Percentiles rank a stretch among this genome's conserved stretches.
Conservation (phyloP, 176 grass and related monocot species). For the Lolium perenne region DNA sequence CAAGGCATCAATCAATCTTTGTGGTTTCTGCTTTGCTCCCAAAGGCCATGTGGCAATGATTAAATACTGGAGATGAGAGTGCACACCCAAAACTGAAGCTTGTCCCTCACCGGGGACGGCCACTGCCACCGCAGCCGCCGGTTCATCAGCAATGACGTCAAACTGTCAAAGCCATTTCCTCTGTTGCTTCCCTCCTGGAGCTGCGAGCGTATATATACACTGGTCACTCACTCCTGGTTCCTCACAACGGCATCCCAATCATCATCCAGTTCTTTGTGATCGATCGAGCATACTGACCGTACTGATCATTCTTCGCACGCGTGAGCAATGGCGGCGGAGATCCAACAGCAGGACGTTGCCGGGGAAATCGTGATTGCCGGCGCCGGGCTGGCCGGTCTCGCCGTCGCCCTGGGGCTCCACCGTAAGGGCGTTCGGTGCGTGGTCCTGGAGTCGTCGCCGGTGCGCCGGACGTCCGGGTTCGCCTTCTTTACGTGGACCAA, state of each 20-base stretch:
- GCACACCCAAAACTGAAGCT: background rate
- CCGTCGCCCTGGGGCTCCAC: slow-evolving; percentile 18
- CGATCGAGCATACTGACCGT: background rate
- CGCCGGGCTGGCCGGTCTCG: slow-evolving; percentile 18
- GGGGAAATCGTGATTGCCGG: background rate
- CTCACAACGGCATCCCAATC: background rate
- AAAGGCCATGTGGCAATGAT: background rate
- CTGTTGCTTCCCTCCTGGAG: background rate
- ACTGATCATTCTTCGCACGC: background rate
- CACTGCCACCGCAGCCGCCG: background rate
- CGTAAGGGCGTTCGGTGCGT: slow-evolving; percentile 57
- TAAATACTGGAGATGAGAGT: background rate
- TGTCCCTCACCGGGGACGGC: background rate
- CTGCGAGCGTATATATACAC: background rate
- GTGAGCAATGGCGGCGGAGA: background rate
- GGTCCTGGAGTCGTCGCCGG: slow-evolving; percentile 61
- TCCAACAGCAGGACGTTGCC: background rate
- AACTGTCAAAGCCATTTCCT: background rate
- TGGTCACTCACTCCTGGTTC: background rate
- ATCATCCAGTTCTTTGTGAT: background rate
- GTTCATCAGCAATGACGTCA: slow-evolving; percentile 29
- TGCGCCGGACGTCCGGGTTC: slow-evolving; percentile 47
- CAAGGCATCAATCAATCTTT: background rate
- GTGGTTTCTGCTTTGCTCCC: background rate
- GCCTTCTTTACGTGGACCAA: slow-evolving; percentile 54